Base-by-base conservation (phyloP, 345 rosid genomes). In the Dipteronia dyeriana region DNA sequence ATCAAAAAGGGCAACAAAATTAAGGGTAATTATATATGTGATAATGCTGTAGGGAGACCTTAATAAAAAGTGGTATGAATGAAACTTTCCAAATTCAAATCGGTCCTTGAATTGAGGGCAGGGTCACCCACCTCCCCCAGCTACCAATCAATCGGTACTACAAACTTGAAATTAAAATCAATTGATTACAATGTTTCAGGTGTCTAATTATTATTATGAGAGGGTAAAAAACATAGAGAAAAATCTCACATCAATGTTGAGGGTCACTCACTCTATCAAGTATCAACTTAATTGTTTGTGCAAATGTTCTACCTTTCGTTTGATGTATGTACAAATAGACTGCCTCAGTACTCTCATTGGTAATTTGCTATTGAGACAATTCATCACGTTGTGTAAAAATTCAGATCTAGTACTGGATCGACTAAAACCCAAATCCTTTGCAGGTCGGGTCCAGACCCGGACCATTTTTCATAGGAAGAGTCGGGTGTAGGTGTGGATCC, bases 31-130 rank as follows among this genome's bases (percentile, higher is more conserved):
- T 26, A 45, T 62, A 45, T 22, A 8, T 16, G 57, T 74, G 71
- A 64, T 75, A 31, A 19, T 75, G 49, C 26, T 64, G 59, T n/a
- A 75, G 6, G 19, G 19, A 19, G 60, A 34, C 53, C 47, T 47
- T 26, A 4, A 2, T 14, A 34, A 16, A 63, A 47, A 10, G 69
- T 13, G 76, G 1, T 47, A 78, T 70, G 65, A 63, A 47, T 73
- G 20, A 25, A 45, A 17, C n/a, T 71, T 61, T 53, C 39, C 22
- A 41, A 41, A 41, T 45, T 0, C 9, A 39, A 51, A 66, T 29
- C 13, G 66, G 23, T 20, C 73, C 73, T 73, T 66, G 63, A 72
- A 64, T 71, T 73, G 71, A 66, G 78, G 78, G 78, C 53, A 54
- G 56, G 70, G 56, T 70, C 61, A 34, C 34, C 19, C 56, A 34